These are phyloP conservation scores for Jatropha multifida DNA, from an alignment of 441 rosid genomes.

Conservation along the genomic window DNA sequence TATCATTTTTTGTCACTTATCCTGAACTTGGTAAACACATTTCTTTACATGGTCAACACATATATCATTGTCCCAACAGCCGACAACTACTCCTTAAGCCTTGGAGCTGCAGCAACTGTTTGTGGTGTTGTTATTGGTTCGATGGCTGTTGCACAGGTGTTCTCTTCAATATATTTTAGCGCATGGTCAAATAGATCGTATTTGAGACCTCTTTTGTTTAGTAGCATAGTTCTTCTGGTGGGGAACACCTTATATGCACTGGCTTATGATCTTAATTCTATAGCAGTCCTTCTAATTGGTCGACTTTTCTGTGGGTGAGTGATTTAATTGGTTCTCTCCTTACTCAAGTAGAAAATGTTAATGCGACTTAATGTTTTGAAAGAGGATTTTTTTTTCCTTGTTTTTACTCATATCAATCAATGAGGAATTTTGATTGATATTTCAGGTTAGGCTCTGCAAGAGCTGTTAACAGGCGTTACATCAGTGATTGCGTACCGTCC, in stretches of 20 bases:
- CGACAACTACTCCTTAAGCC: conserved; percentile 83
- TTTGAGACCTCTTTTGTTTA: conserved; percentile 85
- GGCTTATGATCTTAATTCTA: conserved; percentile 89
- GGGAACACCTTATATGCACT: conserved; percentile 85
- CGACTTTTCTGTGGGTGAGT: conserved; percentile 91
- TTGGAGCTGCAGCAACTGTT: conserved; percentile 99
- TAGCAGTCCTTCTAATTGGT: conserved; percentile 68
- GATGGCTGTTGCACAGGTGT: conserved; percentile 95
- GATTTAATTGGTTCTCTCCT: conserved; percentile 5
- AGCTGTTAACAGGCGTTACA: conserved; percentile 94
- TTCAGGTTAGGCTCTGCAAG: conserved; percentile 93
- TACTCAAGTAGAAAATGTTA: not conserved
- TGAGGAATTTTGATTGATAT: conserved; percentile 4
- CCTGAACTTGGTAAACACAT: conserved; percentile 81
- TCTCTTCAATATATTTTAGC: conserved; percentile 94
- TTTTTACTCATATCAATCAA: not conserved
- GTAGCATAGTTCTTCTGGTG: conserved; percentile 75
- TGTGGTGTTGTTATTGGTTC: conserved; percentile 95
- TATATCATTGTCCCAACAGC: conserved; percentile 96
- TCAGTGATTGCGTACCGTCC: conserved; percentile 89
- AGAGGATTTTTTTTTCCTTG: too few relatives aligned
- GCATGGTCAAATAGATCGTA: conserved; percentile 96
- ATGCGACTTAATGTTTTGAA: not conserved
- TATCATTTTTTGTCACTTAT: conserved; percentile 84
- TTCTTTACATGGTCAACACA: conserved; percentile 96